Base-by-base conservation (phyloP, 257 asterid genomes). In the Solanum bulbocastanum region DNA sequence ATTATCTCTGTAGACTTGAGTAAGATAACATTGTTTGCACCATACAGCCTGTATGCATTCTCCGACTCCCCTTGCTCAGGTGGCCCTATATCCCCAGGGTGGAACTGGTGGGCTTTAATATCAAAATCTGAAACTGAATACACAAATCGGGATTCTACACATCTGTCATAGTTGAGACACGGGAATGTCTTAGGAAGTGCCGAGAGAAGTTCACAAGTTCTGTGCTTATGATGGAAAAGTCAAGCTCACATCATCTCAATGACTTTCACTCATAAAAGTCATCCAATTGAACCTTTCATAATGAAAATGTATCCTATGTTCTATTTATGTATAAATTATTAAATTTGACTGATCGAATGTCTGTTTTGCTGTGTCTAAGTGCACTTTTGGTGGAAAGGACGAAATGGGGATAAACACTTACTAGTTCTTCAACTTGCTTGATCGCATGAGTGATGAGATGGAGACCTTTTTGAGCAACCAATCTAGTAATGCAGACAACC, bases 401-500 rank as follows among this genome's bases (percentile, higher is more conserved):
- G 89, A 79, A 89, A 90, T 78, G 69, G 89, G 88, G 87, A 66
- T 84, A 83, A 87, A 66, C 76, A 87, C 94, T 89, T 93, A 96
- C 98, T 66, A 93, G 93, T 89, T 89, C 90, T 85, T 94, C 89
- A 46, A 95, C 93, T 78, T 89, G 90, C 83, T 88, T 90, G 90
- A 96, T 94, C 75, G 99, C 98, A 83, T 92, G 93, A 60, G 89
- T 92, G 85, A 94, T 96, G 92, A 96, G 91, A 91, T 96, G 98
- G 82, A 95, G 99, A 81, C 99, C 99, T 91, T 96, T 96, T 91
- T 96, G 98, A 90, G 98, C 97, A 88, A 95, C 99, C 90, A 96
- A 89, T 91, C 98, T 91, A 87, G 95, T 93, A 88, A 95, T 94
- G 93, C 99, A 96, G 65, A 96, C 87, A 84, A 95, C 94, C 88